Evolutionary conservation across 345 rosid genomes (phyloP), one percentile per base, ranked within the genome.

Genomic region (Cardamine resedifolia): DNA sequence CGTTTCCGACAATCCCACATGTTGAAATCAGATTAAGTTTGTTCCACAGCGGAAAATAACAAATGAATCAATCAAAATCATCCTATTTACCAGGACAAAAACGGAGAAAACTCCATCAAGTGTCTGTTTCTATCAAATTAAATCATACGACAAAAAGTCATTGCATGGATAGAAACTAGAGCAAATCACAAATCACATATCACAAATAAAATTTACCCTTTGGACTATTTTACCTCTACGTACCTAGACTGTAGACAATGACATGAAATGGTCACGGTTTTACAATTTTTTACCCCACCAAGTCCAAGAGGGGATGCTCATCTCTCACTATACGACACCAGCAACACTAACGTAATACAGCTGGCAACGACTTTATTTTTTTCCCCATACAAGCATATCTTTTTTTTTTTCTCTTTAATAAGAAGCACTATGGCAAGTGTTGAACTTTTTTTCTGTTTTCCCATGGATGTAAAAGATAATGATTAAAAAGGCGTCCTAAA

Each of bases 1-100:
- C 80, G 44, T 70, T 70, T 58, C 72, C 72, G 80, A 77, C 80
- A 77, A 58, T 41, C 6, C 38, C 80, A 77, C 80, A 77, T 77
- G 76, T 58, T 57, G 56, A 65, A 23, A 71, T 56, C 76, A 77
- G 62, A 70, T 77, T 75, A 62, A 48, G 59, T 36, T 48, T 66
- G 73, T 74, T 74, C 68, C 20, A 43, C 57, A 19, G 23, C 56
- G 4, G 15, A 64, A 56, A 56, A 47, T 44, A 26, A 70, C 66
- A 76, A 70, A 47, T 11, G 11, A 64, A 76, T 50, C 76, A n/a
- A 76, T 76, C 79, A 38, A 55, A 70, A 21, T 70, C 71, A 70
- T 58, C 51, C 61, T 57, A 56, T 56, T 62, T 48, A 66, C 60
- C 26, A 44, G 27, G 24, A 72, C 51, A 53, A 38, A 14, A 15